Percentiles rank a stretch among this genome's conserved stretches.
phyloP scores from a whole-genome alignment of 768 basidiomycete species.

The Cytidiella melzeri region DNA sequence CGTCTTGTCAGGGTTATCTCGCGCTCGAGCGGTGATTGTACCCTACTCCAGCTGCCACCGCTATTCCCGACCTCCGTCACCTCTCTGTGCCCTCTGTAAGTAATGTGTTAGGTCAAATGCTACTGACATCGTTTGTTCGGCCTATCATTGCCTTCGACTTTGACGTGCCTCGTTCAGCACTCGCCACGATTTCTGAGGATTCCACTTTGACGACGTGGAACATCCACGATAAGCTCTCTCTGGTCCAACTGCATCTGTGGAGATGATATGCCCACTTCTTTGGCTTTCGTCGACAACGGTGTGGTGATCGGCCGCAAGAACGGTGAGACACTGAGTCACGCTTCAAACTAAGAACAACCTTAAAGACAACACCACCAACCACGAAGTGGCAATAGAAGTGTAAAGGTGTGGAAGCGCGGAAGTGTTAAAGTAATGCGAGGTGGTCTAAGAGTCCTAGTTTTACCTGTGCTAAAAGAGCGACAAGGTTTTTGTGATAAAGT shows the following conservation, averaged over 20 bases:
- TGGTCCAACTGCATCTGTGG: constrained; percentile 72
- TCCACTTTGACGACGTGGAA: constrained; percentile 81
- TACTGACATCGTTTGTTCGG: constrained; percentile 28
- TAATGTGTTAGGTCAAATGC: constrained; percentile 1
- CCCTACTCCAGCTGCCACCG: constrained; percentile 65
- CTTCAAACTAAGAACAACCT: no score
- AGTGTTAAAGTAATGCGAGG: no score
- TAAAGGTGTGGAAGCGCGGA: no score
- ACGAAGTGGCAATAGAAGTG: no score
- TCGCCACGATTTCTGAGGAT: constrained; percentile 79
- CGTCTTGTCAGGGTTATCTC: no score
- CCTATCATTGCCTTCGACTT: constrained; percentile 82
- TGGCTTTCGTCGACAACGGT: constrained; percentile 83
- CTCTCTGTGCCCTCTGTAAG: no score
- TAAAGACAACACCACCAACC: no score
- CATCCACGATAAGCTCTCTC: constrained; percentile 68
- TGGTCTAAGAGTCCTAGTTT: no score
- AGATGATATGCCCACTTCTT: constrained; percentile 74
- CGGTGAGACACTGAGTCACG: no score
- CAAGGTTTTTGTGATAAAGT: no score
- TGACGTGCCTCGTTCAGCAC: constrained; percentile 66
- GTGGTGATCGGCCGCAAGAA: constrained; percentile 79
- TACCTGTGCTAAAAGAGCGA: no score
- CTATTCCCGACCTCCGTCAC: constrained; percentile 57
- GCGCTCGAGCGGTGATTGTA: no score